Evolutionary conservation across 257 asterid genomes (phyloP).

Genomic region (Thymus quinquecostatus): DNA sequence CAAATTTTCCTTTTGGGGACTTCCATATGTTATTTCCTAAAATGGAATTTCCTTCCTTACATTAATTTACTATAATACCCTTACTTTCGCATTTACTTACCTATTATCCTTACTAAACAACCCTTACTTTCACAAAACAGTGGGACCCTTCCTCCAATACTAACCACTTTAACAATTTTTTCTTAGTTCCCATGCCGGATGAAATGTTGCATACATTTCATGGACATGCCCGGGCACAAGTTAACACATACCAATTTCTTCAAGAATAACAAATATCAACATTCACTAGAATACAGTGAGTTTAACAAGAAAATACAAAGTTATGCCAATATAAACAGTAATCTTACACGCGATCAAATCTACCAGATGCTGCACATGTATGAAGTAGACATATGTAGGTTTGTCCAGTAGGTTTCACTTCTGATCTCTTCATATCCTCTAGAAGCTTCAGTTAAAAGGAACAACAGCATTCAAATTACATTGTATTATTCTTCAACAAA

Average conservation of each 20-base stretch:
- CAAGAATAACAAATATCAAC: conserved; percentile 13
- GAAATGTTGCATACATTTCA: too few species aligned
- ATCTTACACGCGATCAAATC: conserved; percentile 93
- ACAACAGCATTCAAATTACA: conserved; percentile 21
- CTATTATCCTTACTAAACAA: too few species aligned
- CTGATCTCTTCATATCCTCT: conserved; percentile 88
- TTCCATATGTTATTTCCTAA: too few species aligned
- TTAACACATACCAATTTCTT: background rate
- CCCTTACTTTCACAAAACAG: too few species aligned
- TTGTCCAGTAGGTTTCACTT: conserved; percentile 91
- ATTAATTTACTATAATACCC: too few species aligned
- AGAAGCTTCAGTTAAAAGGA: conserved; percentile 61
- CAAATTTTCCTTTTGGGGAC: too few species aligned
- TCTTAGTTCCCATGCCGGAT: too few species aligned
- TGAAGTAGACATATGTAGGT: conserved; percentile 88
- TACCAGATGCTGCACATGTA: conserved; percentile 88
- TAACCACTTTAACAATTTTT: too few species aligned
- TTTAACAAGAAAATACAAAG: background rate
- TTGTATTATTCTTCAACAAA: conserved; percentile 21
- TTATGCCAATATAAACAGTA: conserved; percentile 60
- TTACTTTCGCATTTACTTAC: too few species aligned
- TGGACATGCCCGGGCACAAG: background rate
- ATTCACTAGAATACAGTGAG: background rate
- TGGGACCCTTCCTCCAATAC: too few species aligned
- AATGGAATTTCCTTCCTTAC: too few species aligned